Conservation (phyloP, 495 filamentous ascomycete species). For the Aspergillus taichungensis region DNA sequence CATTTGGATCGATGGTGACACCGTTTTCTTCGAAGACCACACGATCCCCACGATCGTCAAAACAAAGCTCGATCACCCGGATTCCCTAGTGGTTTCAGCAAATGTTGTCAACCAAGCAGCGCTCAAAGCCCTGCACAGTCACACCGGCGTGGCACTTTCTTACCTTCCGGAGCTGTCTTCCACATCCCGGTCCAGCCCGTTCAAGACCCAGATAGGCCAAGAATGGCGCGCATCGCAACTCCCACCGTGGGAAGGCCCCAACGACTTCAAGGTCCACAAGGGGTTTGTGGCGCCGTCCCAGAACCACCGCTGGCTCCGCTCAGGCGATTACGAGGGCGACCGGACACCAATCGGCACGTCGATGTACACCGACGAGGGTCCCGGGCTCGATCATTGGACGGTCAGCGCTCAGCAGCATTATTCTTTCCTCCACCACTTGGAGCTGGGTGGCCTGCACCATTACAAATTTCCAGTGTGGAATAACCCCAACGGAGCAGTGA, state of each 20-base stretch:
- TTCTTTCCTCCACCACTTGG: constrained; percentile 44
- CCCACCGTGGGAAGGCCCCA: constrained; percentile 22
- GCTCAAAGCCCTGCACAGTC: constrained; percentile 26
- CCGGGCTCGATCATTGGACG: constrained; percentile 36
- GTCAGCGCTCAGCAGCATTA: constrained; percentile 47
- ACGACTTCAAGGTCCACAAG: constrained; percentile 14
- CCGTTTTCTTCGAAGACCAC: constrained; percentile 45
- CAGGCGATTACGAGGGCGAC: constrained; percentile 11
- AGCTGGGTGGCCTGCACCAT: constrained; percentile 28
- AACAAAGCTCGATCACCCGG: constrained; percentile 40
- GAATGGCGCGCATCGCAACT: constrained; percentile 25
- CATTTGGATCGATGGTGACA: constrained; percentile 49
- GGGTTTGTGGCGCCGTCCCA: constrained; percentile 19
- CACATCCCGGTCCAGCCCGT: constrained; percentile 5
- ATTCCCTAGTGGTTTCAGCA: constrained; percentile 40
- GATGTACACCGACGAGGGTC: constrained; percentile 23
- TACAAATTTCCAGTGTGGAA: constrained; percentile 48
- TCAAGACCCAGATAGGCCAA: constrained; percentile 8
- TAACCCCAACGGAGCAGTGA: constrained; percentile 34
- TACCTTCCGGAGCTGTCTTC: constrained; percentile 24
- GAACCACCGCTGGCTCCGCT: constrained; percentile 26
- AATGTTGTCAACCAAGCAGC: constrained; percentile 42
- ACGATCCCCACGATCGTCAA: constrained; percentile 45
- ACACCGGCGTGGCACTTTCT: constrained; percentile 26
- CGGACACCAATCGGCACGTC: constrained; percentile 24